These are phyloP conservation scores for Lomentospora prolificans DNA, from an alignment of 2,329 filamentous ascomycete species.

Conservation along the genomic window DNA sequence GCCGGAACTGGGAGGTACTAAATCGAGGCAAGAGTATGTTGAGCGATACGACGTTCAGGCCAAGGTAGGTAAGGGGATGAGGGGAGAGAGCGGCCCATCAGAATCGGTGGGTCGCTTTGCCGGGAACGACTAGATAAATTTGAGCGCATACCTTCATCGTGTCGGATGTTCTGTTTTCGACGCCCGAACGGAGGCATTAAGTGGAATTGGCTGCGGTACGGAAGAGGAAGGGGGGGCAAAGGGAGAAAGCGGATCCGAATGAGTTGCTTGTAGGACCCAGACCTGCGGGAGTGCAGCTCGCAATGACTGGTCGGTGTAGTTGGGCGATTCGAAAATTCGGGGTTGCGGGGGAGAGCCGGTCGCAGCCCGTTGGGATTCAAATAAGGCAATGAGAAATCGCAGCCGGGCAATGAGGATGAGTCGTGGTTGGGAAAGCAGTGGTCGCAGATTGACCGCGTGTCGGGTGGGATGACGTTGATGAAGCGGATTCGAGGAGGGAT, in stretches of 20 bases:
- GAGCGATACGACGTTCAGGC: background rate
- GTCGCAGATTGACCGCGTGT: background rate
- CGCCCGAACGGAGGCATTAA: slow-evolving; percentile 6
- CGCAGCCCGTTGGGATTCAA: background rate
- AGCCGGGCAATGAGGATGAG: background rate
- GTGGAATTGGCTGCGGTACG: background rate
- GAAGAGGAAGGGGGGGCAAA: background rate
- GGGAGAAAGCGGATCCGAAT: background rate
- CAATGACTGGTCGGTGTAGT: background rate
- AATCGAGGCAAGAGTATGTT: background rate
- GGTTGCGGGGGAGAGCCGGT: background rate
- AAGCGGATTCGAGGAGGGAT: background rate
- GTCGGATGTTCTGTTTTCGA: slow-evolving; percentile 10
- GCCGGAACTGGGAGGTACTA: slow-evolving; percentile 88
- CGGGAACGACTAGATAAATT: slow-evolving; percentile 7
- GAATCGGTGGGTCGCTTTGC: background rate
- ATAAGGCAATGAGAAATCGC: background rate
- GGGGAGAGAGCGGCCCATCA: background rate
- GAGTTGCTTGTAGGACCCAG: background rate
- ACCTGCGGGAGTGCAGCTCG: background rate
- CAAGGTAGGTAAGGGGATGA: background rate
- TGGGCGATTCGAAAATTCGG: background rate
- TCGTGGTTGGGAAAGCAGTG: background rate
- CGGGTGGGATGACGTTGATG: background rate
- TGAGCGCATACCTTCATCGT: slow-evolving; percentile 14